Evolutionary conservation across 192 early-diverging fungal genomes (phyloP).

Genomic region (Cladochytrium replicatum): DNA sequence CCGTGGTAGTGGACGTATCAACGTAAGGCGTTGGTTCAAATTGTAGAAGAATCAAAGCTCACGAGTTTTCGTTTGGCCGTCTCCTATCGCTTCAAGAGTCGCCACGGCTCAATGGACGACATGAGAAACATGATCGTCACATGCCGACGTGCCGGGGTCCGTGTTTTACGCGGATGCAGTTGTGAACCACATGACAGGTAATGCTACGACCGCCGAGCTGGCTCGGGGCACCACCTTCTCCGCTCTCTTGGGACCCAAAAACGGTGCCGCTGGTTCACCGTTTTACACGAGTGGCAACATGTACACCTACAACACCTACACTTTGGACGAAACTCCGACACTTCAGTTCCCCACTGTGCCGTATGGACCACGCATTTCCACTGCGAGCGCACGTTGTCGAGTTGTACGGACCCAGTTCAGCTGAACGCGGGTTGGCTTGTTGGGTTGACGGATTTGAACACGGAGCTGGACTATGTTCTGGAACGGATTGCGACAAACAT

Average conservation of each 20-base stretch:
- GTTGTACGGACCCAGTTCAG: constrained; percentile 1
- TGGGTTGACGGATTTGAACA: constrained; percentile 15
- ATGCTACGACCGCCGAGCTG: constrained; percentile 4
- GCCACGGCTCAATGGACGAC: constrained; percentile 6
- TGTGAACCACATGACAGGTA: constrained; percentile 20
- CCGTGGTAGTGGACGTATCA: constrained; percentile 13
- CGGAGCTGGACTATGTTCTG: constrained; percentile 11
- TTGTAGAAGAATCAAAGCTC: too few species aligned
- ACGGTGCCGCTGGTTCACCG: constrained; percentile 16
- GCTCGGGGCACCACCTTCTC: constrained; percentile 1
- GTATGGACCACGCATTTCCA: constrained; percentile 19
- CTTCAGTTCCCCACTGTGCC: constrained; percentile 21
- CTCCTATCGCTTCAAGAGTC: constrained; percentile 6
- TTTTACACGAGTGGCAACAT: constrained; percentile 16
- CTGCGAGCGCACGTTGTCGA: constrained; percentile 12
- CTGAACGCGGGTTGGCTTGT: constrained; percentile 13
- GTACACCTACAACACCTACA: constrained; percentile 6
- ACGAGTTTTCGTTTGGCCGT: too few species aligned
- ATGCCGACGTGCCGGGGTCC: constrained; percentile 9
- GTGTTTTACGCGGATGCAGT: constrained; percentile 23
- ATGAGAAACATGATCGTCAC: constrained; percentile 9
- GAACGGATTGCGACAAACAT: constrained; percentile 13
- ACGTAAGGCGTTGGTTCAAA: too few species aligned
- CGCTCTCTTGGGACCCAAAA: constrained; percentile 3
- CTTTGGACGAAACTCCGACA: constrained; percentile 6